Evolutionary conservation across 2,329 filamentous ascomycete species (phyloP), one percentile per base, ranked within the genome.

Genomic region (Chalaropsis thielavioides): DNA sequence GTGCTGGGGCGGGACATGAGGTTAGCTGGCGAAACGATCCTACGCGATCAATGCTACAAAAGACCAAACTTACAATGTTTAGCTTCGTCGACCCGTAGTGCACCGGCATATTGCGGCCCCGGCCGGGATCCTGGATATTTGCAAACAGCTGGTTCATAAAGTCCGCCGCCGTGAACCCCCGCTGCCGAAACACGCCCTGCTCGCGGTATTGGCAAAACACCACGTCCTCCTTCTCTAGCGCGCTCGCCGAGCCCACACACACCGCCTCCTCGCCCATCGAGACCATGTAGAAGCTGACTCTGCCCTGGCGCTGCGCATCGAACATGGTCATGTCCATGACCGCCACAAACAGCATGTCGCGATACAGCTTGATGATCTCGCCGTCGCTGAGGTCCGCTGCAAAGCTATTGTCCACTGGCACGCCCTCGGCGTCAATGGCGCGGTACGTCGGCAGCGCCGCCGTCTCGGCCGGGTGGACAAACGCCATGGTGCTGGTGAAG

Each of bases 261-360:
- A 96, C 91, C 41, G 92, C 94, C 79, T 99, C 94, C 77, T 96
- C 92, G 66, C 92, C 92, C 0, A 91, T 89, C 44, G 89, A 92
- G 72, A 92, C 92, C 89, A 99, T 97, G 76, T 99, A 99, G 76
- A 99, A 99, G 74, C 87, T 92, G 65, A 96, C 77, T 22, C 90
- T 84, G n/a, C 92, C 92, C 75, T 99, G 94, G 58, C 94, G 82
- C 76, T 99, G 94, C 0, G 94, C 92, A 72, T 99, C 94, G 72
- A 96, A 96, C 92, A 97, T 97, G 73, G 97, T 89, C 64, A 95
- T 75, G 73, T 99, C 94, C 90, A 99, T 94, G 69, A 97, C 88
- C 65, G 88, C 85, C 10, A 86, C 78, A 43, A 79, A 81, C 10
- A 88, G 71, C 85, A 88, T 88, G 70, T 85, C 82, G 67, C 77